Evolutionary conservation across 2,329 filamentous ascomycete species (phyloP).

Genomic region (Calonectria crousiana): DNA sequence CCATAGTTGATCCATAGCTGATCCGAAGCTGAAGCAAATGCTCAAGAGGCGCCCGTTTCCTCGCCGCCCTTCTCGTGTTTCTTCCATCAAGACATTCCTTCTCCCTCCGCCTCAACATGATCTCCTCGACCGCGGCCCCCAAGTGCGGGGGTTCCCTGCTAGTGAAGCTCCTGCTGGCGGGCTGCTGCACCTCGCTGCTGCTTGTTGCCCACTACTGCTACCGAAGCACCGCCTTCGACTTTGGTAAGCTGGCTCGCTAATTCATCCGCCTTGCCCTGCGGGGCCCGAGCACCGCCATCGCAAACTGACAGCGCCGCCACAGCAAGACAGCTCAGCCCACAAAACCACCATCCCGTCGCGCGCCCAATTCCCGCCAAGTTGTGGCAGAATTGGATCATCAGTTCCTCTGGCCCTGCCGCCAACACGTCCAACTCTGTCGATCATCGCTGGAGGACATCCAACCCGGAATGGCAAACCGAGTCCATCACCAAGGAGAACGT

Average conservation of each 20-base stretch:
- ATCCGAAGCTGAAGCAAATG: not conserved
- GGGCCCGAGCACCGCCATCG: not conserved
- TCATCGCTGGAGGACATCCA: slow-evolving; percentile 39
- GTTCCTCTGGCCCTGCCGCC: slow-evolving; percentile 42
- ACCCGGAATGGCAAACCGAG: slow-evolving; percentile 45
- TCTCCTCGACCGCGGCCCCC: not conserved
- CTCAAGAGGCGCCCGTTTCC: not conserved
- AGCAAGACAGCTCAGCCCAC: not conserved
- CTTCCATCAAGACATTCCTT: not conserved
- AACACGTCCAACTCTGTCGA: slow-evolving; percentile 45
- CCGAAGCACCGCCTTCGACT: not conserved
- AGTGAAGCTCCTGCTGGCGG: not conserved
- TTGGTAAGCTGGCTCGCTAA: not conserved
- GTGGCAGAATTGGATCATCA: slow-evolving; percentile 49
- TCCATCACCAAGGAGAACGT: slow-evolving; percentile 45
- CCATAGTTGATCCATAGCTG: too few species aligned
- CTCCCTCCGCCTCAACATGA: not conserved
- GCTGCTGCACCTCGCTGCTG: not conserved
- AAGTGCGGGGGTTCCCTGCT: not conserved
- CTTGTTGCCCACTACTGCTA: not conserved
- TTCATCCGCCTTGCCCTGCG: not conserved
- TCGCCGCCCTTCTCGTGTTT: not conserved
- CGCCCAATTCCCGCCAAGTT: slow-evolving; percentile 41
- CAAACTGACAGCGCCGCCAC: not conserved
- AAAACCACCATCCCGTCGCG: not conserved